A percentile compares a stretch with the other conserved stretches of the same genome.
Evolutionary conservation across 1,139 yeast species (phyloP).

Genomic region (Petasospora rhodanensis): DNA sequence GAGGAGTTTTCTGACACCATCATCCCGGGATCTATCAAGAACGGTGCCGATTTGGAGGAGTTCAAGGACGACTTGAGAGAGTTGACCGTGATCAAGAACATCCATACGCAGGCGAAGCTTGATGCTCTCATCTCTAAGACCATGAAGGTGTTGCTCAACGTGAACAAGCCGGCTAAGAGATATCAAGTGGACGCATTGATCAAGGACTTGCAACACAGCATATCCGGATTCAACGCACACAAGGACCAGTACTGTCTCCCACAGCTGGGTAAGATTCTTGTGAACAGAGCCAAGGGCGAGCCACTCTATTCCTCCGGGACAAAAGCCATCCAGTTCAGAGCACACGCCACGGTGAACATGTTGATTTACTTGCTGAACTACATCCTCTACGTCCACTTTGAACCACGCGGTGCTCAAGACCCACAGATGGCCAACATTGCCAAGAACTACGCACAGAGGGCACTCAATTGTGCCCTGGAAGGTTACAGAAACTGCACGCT

Average conservation of each 20-base stretch:
- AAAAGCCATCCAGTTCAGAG: conserved; percentile 33
- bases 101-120: conserved; percentile 32
- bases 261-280: conserved; percentile 31
- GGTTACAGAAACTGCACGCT: conserved; percentile 36
- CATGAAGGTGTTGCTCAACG: conserved; percentile 31
- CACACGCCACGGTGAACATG: conserved; percentile 40
- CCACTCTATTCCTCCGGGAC: conserved; percentile 27
- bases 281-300: conserved; percentile 20
- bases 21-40: conserved; percentile 17
- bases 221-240: conserved; percentile 27
- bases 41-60: conserved; percentile 19
- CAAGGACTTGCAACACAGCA: conserved; percentile 27
- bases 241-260: conserved; percentile 31
- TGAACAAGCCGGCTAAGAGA: conserved; percentile 35
- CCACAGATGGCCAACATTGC: conserved; percentile 30
- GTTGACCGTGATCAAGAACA: conserved; percentile 31
- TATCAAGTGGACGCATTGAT: conserved; percentile 33
- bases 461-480: conserved; percentile 36
- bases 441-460: conserved; percentile 35
- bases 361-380: conserved; percentile 43
- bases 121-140: conserved; percentile 32
- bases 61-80: conserved; percentile 30
- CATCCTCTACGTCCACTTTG: conserved; percentile 39
- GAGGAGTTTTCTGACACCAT: conserved; percentile 31
- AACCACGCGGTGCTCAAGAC: conserved; percentile 38